Evolutionary conservation across 2,329 filamentous ascomycete genomes (phyloP).

Genomic region (Curvularia sp.): DNA sequence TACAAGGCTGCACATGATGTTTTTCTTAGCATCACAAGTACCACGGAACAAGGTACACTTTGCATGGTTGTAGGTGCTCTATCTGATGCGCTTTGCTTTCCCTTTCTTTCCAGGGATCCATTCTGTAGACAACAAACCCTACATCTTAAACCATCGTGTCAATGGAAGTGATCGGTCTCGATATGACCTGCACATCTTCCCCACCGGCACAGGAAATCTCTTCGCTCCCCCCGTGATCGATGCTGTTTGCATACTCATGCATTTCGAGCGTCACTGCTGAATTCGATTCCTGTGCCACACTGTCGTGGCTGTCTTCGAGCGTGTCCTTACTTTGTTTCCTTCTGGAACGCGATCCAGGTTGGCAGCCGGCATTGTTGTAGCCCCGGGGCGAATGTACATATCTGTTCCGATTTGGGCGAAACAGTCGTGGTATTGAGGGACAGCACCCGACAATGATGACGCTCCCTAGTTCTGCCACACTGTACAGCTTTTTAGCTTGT

Average conservation of each 20-base stretch:
- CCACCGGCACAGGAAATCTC: not conserved
- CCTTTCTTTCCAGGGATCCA: not conserved
- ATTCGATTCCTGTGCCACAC: not conserved
- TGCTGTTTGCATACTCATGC: not conserved
- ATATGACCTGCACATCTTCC: not conserved
- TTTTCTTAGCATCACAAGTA: no score
- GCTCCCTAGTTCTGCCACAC: not conserved
- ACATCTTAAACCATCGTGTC: not conserved
- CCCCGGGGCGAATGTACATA: no score
- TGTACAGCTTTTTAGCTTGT: not conserved
- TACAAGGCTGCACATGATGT: no score
- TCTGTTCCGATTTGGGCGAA: not conserved
- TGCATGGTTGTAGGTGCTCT: not conserved
- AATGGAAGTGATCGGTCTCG: not conserved
- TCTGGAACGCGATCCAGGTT: not conserved
- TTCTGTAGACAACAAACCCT: not conserved
- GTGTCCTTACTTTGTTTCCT: not conserved
- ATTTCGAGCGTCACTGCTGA: constrained; percentile 1
- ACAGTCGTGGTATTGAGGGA: not conserved
- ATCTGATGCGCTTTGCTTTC: not conserved
- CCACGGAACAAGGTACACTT: not conserved
- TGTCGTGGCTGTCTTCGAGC: not conserved
- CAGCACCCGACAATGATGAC: constrained; percentile 6
- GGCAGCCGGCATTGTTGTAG: not conserved
- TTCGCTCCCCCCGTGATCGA: not conserved